Conservation (phyloP, 1,284 basidiomycete genomes). For the Moesziomyces parantarcticus region DNA sequence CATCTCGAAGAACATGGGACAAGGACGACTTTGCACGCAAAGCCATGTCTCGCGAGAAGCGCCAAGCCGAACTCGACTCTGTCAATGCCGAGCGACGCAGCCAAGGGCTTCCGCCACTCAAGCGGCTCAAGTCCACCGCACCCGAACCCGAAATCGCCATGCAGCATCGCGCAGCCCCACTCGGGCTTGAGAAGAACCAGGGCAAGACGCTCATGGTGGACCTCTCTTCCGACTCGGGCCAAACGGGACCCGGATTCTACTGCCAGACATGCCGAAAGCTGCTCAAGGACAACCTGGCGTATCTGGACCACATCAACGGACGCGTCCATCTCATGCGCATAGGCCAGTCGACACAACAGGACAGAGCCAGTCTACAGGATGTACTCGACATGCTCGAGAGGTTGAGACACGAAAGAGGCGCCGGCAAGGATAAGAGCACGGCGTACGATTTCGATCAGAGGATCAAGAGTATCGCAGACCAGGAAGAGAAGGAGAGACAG, state of each 20-base stretch:
- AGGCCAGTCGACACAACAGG: slow-evolving; percentile 93
- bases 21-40: slow-evolving; percentile 54
- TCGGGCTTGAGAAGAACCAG: slow-evolving; percentile 58
- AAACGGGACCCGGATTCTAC: slow-evolving; percentile 68
- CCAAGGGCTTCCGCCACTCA: slow-evolving; percentile 53
- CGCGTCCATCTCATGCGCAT: slow-evolving; percentile 86
- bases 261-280: slow-evolving; percentile 72
- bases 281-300: slow-evolving; percentile 90
- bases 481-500: slow-evolving; percentile 70
- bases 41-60: slow-evolving; percentile 59
- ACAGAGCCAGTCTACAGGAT: slow-evolving; percentile 88
- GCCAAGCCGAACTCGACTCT: slow-evolving; percentile 52
- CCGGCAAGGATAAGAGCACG: slow-evolving; percentile 14
- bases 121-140: slow-evolving; percentile 47
- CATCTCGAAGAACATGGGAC: slow-evolving; percentile 62
- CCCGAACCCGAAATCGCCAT: slow-evolving; percentile 61
- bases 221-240: slow-evolving; percentile 33
- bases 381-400: slow-evolving; percentile 88
- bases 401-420: slow-evolving; percentile 70
- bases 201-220: slow-evolving; percentile 65
- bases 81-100: slow-evolving; percentile 55
- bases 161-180: slow-evolving; percentile 51
- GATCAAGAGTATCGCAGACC: slow-evolving; percentile 81
- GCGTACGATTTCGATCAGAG: slow-evolving; percentile 92
- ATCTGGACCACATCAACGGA: slow-evolving; percentile 95